phyloP scores from a whole-genome alignment of 495 filamentous ascomycete genomes.

The Cladorrhinum samala region DNA sequence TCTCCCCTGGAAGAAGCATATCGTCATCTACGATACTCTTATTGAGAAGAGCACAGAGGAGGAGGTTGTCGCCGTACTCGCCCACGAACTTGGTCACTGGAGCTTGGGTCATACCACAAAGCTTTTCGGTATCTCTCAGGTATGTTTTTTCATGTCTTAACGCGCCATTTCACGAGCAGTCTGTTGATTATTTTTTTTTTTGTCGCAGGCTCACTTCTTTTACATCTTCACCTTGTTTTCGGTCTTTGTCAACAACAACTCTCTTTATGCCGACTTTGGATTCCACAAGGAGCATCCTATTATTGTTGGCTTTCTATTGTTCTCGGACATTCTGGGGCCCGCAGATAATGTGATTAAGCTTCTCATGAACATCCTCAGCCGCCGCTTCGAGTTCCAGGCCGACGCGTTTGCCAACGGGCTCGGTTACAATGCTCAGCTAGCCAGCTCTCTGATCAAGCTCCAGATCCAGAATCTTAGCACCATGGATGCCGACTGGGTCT shows the following conservation, averaged over 20 bases:
- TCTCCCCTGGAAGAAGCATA: constrained; percentile 99
- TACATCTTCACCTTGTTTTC: constrained; percentile 96
- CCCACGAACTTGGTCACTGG: constrained; percentile 97
- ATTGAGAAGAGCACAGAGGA: constrained; percentile 88
- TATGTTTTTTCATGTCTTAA: no score
- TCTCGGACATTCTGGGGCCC: constrained; percentile 86
- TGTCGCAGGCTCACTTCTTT: constrained; percentile 64
- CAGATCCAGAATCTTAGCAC: constrained; percentile 96
- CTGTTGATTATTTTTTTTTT: constrained; percentile 22
- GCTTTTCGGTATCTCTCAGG: constrained; percentile 83
- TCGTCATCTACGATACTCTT: constrained; percentile 96
- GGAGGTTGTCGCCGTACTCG: constrained; percentile 91
- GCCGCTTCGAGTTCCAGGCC: constrained; percentile 91
- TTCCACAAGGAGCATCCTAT: constrained; percentile 82
- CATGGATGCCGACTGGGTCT: constrained; percentile 98
- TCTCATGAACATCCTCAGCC: constrained; percentile 90
- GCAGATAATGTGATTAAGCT: constrained; percentile 91
- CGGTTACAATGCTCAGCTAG: constrained; percentile 81
- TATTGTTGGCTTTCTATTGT: constrained; percentile 92
- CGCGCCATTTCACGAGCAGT: not conserved
- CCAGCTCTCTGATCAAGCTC: constrained; percentile 85
- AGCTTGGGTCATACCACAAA: constrained; percentile 89
- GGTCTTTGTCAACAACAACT: constrained; percentile 91
- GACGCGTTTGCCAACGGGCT: constrained; percentile 81
- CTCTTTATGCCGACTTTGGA: constrained; percentile 83